Evolutionary conservation across 208 protist species (phyloP), one percentile per base, ranked within the genome.

Genomic region (Trypanosomatidae sp.): DNA sequence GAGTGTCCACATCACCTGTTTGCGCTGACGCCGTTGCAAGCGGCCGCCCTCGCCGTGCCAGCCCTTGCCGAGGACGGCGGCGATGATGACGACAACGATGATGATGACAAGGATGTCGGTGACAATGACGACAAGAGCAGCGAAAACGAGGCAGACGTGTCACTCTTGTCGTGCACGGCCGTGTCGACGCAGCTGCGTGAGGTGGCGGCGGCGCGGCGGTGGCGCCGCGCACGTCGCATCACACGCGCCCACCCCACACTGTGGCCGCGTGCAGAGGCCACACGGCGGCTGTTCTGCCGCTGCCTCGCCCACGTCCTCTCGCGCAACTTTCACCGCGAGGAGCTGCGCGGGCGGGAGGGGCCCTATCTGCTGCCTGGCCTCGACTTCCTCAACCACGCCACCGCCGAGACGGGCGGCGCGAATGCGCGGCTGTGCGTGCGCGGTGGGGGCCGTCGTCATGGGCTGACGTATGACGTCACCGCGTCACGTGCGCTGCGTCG

Each of bases 371-470:
- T 92, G 10, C 83, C 83, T 1, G 78, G 70, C 3, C 47, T 92
- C 7, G 83, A 92, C 56, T 73, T 88, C 39, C 48, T 88, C n/a
- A 92, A 92, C 43, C 83, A 88, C 56, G 71, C 72, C 46, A 71
- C 70, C 38, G 35, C 35, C 1, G n/a, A n/a, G n/a, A n/a, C 24
- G n/a, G n/a, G n/a, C n/a, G n/a, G n/a, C 8, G 44, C 61, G 28
- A 92, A 92, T 49, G 69, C 59, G 22, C 59, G 32, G 16, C 81
- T 92, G 49, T 66, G 77, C 51, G 57, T 88, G 40, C 75, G 71
- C 33, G 78, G 83, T 10, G 75, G 83, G 19, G 83, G 78, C 3
- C 61, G 83, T 19, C 83, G 83, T 49, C 75, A 92, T 51, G 60
- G 51, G 27, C 71, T 69, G 24, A 49, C 56, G 33, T 92, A 88